Base-by-base conservation (phyloP, 331 rosid genomes). In the Dryas integrifolia region DNA sequence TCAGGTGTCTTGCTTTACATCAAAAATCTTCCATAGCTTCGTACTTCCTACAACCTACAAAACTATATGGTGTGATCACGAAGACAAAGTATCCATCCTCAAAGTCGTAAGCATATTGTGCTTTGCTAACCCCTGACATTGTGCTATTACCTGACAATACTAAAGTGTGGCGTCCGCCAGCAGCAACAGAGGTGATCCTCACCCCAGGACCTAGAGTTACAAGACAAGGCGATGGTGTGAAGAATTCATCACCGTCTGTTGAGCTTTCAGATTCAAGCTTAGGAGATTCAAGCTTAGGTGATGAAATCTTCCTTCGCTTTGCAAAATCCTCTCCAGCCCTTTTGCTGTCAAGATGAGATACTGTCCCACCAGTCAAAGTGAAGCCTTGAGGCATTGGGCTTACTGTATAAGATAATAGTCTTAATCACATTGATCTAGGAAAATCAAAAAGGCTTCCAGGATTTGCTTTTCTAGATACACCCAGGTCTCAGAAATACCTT, bases 91-190 rank as follows among this genome's bases (percentile, higher is more conserved):
- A 73, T 56, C 88, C 65, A 76, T 75, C 84, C 88, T 82, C 81
- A 74, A 70, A 76, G 72, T 30, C 58, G 58, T 63, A 71, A 69
- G 70, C 61, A 77, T 35, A 45, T 40, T 71, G 70, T 65, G 44
- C 39, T 39, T 62, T 35, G 35, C 62, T 15, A 71, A 30, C 41
- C 72, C 61, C 52, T 69, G 74, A 62, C 39, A 56, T 30, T 70
- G 52, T 35, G 38, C 65, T 82, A 72, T 59, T 89, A 93, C 98
- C 98, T 86, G 98, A 86, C 79, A 93, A 78, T 67, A 89, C 96
- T 73, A 93, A 68, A 12, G 96, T 86, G 82, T 93, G 98, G 52
- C 98, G 83, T 26, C 98, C 97, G 26, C 98, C 98, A 14, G 90
- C 94, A 30, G 98, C 90, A 73, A 93, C 97, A 46, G 88, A 41